Base-by-base conservation (phyloP, 2,329 filamentous ascomycete species). In the Arthrobotrys musiformis region DNA sequence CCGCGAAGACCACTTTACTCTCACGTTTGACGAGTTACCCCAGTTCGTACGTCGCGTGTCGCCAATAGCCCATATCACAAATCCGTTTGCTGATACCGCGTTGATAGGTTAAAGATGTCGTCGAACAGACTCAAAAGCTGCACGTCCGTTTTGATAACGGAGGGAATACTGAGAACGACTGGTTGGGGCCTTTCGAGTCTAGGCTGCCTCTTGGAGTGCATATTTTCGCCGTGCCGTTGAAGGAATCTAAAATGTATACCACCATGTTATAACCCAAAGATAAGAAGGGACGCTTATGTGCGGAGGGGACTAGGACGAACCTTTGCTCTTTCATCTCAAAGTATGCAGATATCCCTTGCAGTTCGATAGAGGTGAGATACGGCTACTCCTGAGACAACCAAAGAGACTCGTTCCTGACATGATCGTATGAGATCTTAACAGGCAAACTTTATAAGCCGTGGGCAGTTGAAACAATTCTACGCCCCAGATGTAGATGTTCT, bases 1-100 rank as follows among this genome's bases (percentile, higher is more conserved):
- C 24, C 79, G 79, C 28, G 80, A 81, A 44, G 80, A 81, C 42
- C 61, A 73, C 1, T 75, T 79, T 40, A 79, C 79, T 7, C 77
- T 81, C 37, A 79, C 70, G 37, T 70, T 78, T 40, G 66, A 75
- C 17, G 64, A 80, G 28, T 79, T 81, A 15, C 79, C 80, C 4
- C 52, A 50, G 19, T 80, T 72, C 48, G 68, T 73, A 78, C 4
- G 62, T 68, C 37, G 56, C 62, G 48, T 54, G 37, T 26, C 37
- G 24, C 50, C 42, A 37, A 3, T 17, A 1, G 11, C 4, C 11
- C 44, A 15, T 26, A 66, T 3, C 3, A 7, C 28, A n/a, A n/a
- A n/a, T n/a, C n/a, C n/a, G n/a, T n/a, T 13, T 40, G 40, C 73
- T 48, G 4, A 48, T 66, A n/a, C 15, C 9, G 56, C 15, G 22